phyloP scores from a whole-genome alignment of 2,329 filamentous ascomycete species.

The Aurifilum marmelostoma region DNA sequence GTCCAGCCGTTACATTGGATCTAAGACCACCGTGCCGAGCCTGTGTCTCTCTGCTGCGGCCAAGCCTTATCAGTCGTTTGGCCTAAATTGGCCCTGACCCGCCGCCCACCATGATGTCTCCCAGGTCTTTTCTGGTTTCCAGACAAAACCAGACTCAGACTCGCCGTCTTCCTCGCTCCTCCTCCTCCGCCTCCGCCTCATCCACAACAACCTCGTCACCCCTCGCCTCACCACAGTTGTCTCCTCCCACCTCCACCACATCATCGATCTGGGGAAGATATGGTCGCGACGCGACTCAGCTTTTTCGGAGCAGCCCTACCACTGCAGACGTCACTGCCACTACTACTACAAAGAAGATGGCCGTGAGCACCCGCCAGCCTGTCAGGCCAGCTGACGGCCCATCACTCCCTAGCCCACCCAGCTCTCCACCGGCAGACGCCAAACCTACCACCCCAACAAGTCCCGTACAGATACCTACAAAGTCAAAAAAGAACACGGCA shows the following conservation, averaged over 20 bases:
- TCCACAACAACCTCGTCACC: conserved; percentile 26
- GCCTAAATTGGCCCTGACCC: conserved; percentile 16
- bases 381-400: conserved; percentile 31
- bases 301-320: conserved; percentile 28
- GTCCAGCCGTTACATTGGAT: conserved; percentile 23
- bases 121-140: conserved; percentile 45
- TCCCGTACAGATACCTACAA: conserved; percentile 59
- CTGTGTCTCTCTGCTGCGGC: conserved; percentile 11
- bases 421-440: conserved; percentile 38
- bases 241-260: conserved; percentile 22
- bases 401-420: conserved; percentile 35
- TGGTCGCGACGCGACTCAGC: conserved; percentile 32
- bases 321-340: conserved; percentile 32
- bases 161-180: conserved; percentile 1
- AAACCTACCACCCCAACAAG: conserved; percentile 48
- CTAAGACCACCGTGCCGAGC: conserved; percentile 21
- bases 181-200: conserved; percentile 20
- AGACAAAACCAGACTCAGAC: conserved; percentile 35
- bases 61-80: conserved; percentile 28
- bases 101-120: conserved; percentile 42
- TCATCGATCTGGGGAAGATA: conserved; percentile 37
- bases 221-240: conserved; percentile 24
- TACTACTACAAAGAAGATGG: conserved; percentile 30
- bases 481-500: conserved; percentile 43
- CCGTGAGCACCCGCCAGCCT: conserved; percentile 35